Evolutionary conservation across 805 yeast genomes (phyloP).

Genomic region (Henningerozyma blattae): DNA sequence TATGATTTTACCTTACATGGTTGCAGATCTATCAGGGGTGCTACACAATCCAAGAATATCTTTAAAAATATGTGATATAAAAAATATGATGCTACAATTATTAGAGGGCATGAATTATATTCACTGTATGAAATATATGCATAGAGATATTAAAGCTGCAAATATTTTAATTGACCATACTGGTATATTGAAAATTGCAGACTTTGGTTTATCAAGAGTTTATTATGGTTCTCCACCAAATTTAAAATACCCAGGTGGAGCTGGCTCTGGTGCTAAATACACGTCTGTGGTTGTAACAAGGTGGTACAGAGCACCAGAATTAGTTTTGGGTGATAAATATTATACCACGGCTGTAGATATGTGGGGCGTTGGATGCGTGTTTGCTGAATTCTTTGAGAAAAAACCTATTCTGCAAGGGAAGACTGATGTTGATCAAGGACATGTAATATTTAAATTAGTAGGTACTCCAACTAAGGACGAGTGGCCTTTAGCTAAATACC

Average conservation of each 20-base stretch:
- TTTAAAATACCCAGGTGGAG: slow-evolving; percentile 32
- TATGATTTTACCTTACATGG: slow-evolving; percentile 89
- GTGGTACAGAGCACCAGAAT: slow-evolving; percentile 97
- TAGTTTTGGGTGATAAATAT: slow-evolving; percentile 77
- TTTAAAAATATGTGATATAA: slow-evolving; percentile 56
- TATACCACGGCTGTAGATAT: slow-evolving; percentile 85
- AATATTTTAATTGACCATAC: slow-evolving; percentile 67
- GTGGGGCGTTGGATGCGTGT: slow-evolving; percentile 96
- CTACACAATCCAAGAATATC: slow-evolving; percentile 64
- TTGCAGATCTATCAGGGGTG: slow-evolving; percentile 82
- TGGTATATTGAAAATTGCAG: slow-evolving; percentile 84
- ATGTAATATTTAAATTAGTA: slow-evolving; percentile 61
- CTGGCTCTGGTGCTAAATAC: slow-evolving; percentile 30
- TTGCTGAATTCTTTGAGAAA: slow-evolving; percentile 77
- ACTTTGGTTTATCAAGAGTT: slow-evolving; percentile 72
- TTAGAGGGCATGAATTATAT: slow-evolving; percentile 72
- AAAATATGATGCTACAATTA: slow-evolving; percentile 71
- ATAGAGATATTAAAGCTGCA: slow-evolving; percentile 95
- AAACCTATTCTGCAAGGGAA: slow-evolving; percentile 79
- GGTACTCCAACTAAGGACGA: slow-evolving; percentile 61
- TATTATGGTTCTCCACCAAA: slow-evolving; percentile 54
- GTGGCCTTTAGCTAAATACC: slow-evolving; percentile 49
- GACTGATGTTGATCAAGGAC: slow-evolving; percentile 81
- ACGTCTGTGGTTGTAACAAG: slow-evolving; percentile 83
- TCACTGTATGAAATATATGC: slow-evolving; percentile 46